These are phyloP conservation scores for Cydonia oblonga DNA, from an alignment of 331 rosid species.

Conservation along the genomic window DNA sequence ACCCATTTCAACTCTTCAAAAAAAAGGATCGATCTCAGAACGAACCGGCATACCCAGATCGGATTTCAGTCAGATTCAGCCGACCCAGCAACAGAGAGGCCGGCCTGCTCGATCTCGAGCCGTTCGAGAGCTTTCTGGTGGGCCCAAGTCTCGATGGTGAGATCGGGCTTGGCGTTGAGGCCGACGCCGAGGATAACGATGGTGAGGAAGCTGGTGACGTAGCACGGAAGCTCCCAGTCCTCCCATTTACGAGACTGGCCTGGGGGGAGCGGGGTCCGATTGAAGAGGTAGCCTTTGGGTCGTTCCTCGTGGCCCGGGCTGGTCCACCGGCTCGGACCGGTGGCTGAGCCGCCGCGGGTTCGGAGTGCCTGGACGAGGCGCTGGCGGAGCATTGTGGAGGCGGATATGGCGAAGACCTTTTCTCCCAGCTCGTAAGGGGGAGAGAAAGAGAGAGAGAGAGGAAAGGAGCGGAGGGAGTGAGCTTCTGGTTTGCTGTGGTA, in stretches of 20 bases:
- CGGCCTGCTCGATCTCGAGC: constrained; percentile 44
- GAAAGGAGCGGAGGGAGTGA: neutral
- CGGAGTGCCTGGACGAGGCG: constrained; percentile 54
- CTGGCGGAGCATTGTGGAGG: constrained; percentile 68
- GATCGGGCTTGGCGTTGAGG: constrained; percentile 74
- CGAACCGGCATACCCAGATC: constrained; percentile 1
- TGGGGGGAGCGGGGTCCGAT: constrained; percentile 55
- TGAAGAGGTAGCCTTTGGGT: constrained; percentile 74
- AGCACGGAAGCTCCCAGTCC: constrained; percentile 76
- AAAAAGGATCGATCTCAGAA: constrained; percentile 1
- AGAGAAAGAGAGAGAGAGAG: neutral
- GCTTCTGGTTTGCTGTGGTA: neutral
- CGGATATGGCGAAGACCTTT: constrained; percentile 6
- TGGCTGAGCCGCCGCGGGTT: constrained; percentile 51
- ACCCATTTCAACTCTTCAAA: neutral
- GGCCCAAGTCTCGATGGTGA: constrained; percentile 73
- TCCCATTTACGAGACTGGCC: constrained; percentile 68
- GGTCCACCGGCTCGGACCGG: constrained; percentile 65
- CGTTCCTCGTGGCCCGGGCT: constrained; percentile 73
- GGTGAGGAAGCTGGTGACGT: constrained; percentile 59
- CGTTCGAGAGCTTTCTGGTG: constrained; percentile 81
- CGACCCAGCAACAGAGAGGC: constrained; percentile 21
- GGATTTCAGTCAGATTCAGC: constrained; percentile 37
- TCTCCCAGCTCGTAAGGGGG: neutral
- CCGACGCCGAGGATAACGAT: constrained; percentile 74